Percentiles rank a stretch among this genome's conserved stretches.
These are phyloP conservation scores for Boletus eberwhitei DNA, from an alignment of 768 basidiomycete species.

Conservation along the genomic window DNA sequence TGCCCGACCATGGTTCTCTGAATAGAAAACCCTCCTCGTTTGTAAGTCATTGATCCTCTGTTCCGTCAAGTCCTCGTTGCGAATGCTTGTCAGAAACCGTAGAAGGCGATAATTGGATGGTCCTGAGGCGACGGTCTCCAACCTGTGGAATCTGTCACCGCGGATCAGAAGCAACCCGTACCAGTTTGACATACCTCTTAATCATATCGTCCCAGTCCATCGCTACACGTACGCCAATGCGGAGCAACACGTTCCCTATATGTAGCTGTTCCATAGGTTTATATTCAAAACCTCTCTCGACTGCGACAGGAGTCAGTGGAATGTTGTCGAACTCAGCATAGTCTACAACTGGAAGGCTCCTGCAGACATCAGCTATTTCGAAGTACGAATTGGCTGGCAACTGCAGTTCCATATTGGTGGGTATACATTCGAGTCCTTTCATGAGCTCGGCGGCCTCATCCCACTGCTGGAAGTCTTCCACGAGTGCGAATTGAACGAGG, in stretches of 20 bases:
- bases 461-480: constrained; percentile 58
- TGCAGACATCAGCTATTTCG: constrained; percentile 77
- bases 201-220: constrained; percentile 9
- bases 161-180: constrained; percentile 38
- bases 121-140: constrained; percentile 8
- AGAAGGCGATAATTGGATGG: constrained; percentile 30
- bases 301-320: neutral
- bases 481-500: constrained; percentile 71
- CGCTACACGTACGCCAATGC: constrained; percentile 36
- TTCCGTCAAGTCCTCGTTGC: constrained; percentile 32
- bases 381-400: constrained; percentile 77
- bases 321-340: neutral
- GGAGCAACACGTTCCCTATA: constrained; percentile 1
- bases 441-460: constrained; percentile 47
- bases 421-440: constrained; percentile 55
- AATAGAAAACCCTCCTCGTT: constrained; percentile 7
- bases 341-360: constrained; percentile 11
- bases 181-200: constrained; percentile 29
- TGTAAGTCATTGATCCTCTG: neutral
- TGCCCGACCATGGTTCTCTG: constrained; percentile 1
- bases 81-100: constrained; percentile 51
- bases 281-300: neutral
- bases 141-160: neutral
- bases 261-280: neutral
- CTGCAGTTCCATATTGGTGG: constrained; percentile 71